These are phyloP conservation scores for Kazachstania taianensis DNA, from an alignment of 805 yeast genomes.

Conservation along the genomic window DNA sequence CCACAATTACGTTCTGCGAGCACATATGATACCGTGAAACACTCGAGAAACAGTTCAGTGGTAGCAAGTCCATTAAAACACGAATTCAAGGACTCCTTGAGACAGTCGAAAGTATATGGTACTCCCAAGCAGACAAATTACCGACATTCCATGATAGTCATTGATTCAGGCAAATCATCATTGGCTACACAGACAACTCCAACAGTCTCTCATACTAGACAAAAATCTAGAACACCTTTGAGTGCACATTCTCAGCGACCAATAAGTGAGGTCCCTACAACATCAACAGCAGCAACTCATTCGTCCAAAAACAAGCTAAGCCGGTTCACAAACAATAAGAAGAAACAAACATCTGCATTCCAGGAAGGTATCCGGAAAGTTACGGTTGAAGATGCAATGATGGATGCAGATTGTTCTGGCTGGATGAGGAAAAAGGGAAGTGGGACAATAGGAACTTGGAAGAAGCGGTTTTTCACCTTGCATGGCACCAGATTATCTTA, in stretches of 20 bases:
- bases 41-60: slow-evolving; percentile 7
- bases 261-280: slow-evolving; percentile 2
- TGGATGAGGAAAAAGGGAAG: slow-evolving; percentile 95
- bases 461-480: slow-evolving; percentile 68
- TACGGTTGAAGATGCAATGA: slow-evolving; percentile 67
- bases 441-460: slow-evolving; percentile 78
- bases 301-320: slow-evolving; percentile 27
- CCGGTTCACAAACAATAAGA: slow-evolving; percentile 25
- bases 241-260: background rate
- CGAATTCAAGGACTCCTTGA: too few relatives aligned
- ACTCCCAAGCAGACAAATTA: slow-evolving; percentile 3
- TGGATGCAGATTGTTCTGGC: slow-evolving; percentile 68
- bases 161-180: slow-evolving; percentile 1
- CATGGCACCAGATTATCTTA: slow-evolving; percentile 92
- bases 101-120: too few relatives aligned
- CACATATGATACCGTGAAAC: too few relatives aligned
- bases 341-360: slow-evolving; percentile 67
- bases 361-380: slow-evolving; percentile 78
- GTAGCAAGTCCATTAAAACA: slow-evolving; percentile 3
- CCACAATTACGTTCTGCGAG: too few relatives aligned
- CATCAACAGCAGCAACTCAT: too few relatives aligned
- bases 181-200: background rate
- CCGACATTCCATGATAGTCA: slow-evolving; percentile 3
- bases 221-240: background rate
- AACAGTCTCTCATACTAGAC: background rate